Evolutionary conservation across 768 basidiomycete species (phyloP).

Genomic region (Suillus ampliporus): DNA sequence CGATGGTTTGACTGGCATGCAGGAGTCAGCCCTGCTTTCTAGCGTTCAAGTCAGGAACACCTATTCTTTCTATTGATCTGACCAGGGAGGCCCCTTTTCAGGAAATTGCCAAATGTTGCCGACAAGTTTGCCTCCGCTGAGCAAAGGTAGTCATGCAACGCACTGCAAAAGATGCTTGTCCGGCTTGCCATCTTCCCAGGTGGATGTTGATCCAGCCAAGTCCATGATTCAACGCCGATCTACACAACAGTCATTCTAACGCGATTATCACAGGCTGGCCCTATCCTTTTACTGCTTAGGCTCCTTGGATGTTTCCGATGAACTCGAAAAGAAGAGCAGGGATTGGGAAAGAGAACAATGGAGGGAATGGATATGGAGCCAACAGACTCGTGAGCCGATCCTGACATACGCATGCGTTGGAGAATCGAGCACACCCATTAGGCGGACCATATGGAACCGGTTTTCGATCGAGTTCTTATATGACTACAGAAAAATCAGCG

Average conservation of each 20-base stretch:
- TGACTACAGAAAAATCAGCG: conserved; percentile 47
- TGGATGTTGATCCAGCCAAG: conserved; percentile 77
- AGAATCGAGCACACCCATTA: conserved; percentile 28
- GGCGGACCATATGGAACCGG: conserved; percentile 66
- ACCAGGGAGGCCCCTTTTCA: not conserved
- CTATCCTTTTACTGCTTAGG: conserved; percentile 90
- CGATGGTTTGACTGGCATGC: not conserved
- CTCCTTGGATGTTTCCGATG: conserved; percentile 75
- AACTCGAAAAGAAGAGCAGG: conserved; percentile 48
- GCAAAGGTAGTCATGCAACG: conserved; percentile 58
- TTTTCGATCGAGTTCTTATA: conserved; percentile 78
- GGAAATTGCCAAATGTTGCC: not conserved
- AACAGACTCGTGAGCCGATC: conserved; percentile 64
- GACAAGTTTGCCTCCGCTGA: conserved; percentile 33
- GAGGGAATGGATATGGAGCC: conserved; percentile 88
- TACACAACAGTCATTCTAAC: conserved; percentile 17
- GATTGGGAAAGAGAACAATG: conserved; percentile 63
- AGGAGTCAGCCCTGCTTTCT: not conserved
- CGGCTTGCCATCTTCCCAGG: conserved; percentile 72
- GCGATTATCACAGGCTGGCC: conserved; percentile 62
- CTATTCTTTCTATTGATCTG: not conserved
- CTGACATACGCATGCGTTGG: conserved; percentile 14
- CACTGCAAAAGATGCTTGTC: conserved; percentile 74
- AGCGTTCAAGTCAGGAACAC: not conserved
- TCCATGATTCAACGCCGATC: conserved; percentile 35